A percentile compares a stretch with the other conserved stretches of the same genome.
phyloP scores from a whole-genome alignment of 768 basidiomycete genomes.

The Cystobasidiopsis lactophilus region DNA sequence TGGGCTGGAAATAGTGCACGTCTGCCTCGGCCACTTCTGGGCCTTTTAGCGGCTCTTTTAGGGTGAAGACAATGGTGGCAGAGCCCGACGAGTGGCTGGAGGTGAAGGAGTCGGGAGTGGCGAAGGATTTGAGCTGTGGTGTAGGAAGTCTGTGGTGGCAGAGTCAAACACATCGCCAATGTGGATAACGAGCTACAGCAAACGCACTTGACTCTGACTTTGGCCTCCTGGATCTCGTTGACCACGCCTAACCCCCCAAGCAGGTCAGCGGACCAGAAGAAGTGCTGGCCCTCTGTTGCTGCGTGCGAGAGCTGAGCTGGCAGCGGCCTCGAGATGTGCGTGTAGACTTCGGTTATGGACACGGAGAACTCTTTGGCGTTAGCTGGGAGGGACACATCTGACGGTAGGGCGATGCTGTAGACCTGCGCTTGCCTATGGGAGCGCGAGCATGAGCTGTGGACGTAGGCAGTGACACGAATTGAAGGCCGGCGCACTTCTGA shows the following conservation, averaged over 20 bases:
- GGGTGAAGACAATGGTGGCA: neutral
- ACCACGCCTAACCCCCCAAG: constrained; percentile 10
- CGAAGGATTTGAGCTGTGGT: neutral
- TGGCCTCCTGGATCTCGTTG: constrained; percentile 5
- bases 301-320: constrained; percentile 13
- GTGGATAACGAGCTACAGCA: constrained; percentile 5
- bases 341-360: constrained; percentile 3
- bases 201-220: constrained; percentile 16
- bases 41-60: neutral
- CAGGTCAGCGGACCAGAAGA: constrained; percentile 17
- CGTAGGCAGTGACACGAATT: neutral
- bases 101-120: constrained; percentile 4
- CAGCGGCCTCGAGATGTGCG: constrained; percentile 6
- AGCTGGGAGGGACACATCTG: neutral
- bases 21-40: constrained; percentile 4
- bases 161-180: neutral
- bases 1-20: constrained; percentile 63
- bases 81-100: neutral
- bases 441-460: neutral
- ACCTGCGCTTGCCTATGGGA: neutral
- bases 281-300: constrained; percentile 10
- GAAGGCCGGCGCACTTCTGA: constrained; percentile 2
- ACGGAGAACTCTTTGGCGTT: neutral
- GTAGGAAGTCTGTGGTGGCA: constrained; percentile 1
- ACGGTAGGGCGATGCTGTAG: constrained; percentile 1